Evolutionary conservation across 2,329 filamentous ascomycete genomes (phyloP), one percentile per base, ranked within the genome.

Genomic region (Fusarium denticulatum): DNA sequence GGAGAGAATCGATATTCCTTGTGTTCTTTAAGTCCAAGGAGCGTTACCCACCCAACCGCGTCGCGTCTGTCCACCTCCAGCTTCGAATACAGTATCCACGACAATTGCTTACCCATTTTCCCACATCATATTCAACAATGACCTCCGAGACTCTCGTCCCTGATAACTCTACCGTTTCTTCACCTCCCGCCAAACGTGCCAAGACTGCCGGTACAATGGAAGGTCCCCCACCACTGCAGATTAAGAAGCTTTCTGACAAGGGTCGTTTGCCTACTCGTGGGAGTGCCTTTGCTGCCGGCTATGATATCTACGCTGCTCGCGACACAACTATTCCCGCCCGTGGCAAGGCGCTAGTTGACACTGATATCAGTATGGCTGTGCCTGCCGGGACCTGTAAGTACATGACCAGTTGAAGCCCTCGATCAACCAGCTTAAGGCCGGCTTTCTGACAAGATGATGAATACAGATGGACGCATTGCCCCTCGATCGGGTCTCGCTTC

Each of bases 281-380:
- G 75, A 97, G 94, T 75, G 92, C 91, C 59, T 95, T 94, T 80
- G 94, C 96, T 2, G 96, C 96, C 3, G 96, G 96, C 40, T 98
- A 98, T 85, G 96, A 99, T 83, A 81, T 99, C 66, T 98, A 98
- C 84, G 92, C 91, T 58, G 89, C 94, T 6, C 90, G 90, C 79
- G 89, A 92, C 42, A 92, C 91, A 8, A 88, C 89, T 5, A 91
- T 99, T 64, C 95, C 95, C 0, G 91, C 93, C 5, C 88, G 94
- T 68, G 95, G 95, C 75, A 95, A 97, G 84, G 94, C 87, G 1
- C 85, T 98, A 36, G 95, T 98, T 42, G 93, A 95, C 78, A 98
- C 96, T 2, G 96, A 96, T 78, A 93, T 99, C 72, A 91, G 92
- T 77, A 96, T 99, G 85, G 94, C 95, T 32, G 93, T 98, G 55